phyloP scores from a whole-genome alignment of 2,329 filamentous ascomycete genomes.

The Fulvia fulva region DNA sequence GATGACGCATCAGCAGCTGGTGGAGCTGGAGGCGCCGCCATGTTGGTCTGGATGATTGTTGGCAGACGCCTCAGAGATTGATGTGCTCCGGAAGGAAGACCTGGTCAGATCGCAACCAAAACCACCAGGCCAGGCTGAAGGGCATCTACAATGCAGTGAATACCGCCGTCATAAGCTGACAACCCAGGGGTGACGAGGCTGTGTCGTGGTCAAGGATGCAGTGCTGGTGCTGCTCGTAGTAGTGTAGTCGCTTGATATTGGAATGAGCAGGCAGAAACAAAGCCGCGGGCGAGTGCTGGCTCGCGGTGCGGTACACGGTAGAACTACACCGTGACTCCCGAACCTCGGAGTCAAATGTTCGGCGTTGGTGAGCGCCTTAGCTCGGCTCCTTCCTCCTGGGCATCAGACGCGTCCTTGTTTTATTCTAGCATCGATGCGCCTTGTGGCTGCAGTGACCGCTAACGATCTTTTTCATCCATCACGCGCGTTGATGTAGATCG shows the following conservation, averaged over 20 bases:
- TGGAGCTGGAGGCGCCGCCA: not conserved
- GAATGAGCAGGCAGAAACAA: too few relatives aligned
- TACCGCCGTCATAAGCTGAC: not conserved
- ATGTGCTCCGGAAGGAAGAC: not conserved
- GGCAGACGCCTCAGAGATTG: not conserved
- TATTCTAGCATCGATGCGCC: not conserved
- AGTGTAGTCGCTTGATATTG: too few relatives aligned
- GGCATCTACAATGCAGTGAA: not conserved
- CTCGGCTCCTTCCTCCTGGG: not conserved
- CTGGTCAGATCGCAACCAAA: not conserved
- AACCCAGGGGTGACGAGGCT: not conserved
- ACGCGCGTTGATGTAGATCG: too few relatives aligned
- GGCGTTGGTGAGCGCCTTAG: not conserved
- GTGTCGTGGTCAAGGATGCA: not conserved
- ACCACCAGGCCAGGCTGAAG: not conserved
- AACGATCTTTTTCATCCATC: too few relatives aligned
- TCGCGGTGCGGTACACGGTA: not conserved
- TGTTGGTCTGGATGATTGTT: conserved; percentile 1
- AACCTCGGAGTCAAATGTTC: not conserved
- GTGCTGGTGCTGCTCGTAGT: too few relatives aligned
- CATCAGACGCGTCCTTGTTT: not conserved
- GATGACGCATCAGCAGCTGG: conserved; percentile 1
- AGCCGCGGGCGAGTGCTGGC: too few relatives aligned
- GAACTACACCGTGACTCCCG: not conserved
- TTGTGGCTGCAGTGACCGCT: too few relatives aligned